Percentiles rank a stretch among this genome's conserved stretches.
These are phyloP conservation scores for Backusella australiensis DNA, from an alignment of 192 early-diverging fungal species.

Conservation along the genomic window DNA sequence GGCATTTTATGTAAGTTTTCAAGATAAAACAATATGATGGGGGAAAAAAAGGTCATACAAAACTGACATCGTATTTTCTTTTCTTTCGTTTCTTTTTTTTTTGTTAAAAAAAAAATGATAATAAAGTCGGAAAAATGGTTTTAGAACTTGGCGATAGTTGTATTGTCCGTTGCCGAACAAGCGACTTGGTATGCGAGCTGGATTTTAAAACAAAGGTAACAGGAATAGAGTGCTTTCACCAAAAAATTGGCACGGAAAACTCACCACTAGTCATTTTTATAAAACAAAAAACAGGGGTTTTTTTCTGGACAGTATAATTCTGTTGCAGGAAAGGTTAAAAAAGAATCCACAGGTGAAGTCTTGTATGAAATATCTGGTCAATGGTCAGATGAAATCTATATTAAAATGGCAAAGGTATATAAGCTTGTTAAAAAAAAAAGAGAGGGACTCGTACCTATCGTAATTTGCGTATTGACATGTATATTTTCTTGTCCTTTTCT, in stretches of 20 bases:
- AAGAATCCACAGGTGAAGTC: constrained; percentile 72
- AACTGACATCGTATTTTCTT: background rate
- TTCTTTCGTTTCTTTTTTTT: background rate
- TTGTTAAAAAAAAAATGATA: background rate
- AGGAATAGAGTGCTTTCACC: background rate
- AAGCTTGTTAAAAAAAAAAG: background rate
- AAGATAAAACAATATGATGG: background rate
- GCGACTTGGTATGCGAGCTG: constrained; percentile 76
- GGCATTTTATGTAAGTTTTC: constrained; percentile 56
- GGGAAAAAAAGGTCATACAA: background rate
- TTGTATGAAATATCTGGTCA: constrained; percentile 87
- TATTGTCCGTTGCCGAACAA: constrained; percentile 66
- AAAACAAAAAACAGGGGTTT: constrained; percentile 54
- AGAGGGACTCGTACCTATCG: background rate
- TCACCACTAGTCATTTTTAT: background rate
- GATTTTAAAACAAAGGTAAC: constrained; percentile 89
- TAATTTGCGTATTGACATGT: constrained; percentile 6
- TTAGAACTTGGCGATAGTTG: constrained; percentile 89
- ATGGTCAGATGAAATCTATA: constrained; percentile 80
- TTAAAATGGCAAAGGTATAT: constrained; percentile 43
- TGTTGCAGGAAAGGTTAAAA: constrained; percentile 80
- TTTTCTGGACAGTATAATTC: constrained; percentile 80
- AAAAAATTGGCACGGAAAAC: background rate
- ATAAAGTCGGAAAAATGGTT: constrained; percentile 88
- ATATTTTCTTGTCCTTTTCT: background rate